phyloP scores from a whole-genome alignment of 176 grass and related monocot species.

The Carex littledalei region DNA sequence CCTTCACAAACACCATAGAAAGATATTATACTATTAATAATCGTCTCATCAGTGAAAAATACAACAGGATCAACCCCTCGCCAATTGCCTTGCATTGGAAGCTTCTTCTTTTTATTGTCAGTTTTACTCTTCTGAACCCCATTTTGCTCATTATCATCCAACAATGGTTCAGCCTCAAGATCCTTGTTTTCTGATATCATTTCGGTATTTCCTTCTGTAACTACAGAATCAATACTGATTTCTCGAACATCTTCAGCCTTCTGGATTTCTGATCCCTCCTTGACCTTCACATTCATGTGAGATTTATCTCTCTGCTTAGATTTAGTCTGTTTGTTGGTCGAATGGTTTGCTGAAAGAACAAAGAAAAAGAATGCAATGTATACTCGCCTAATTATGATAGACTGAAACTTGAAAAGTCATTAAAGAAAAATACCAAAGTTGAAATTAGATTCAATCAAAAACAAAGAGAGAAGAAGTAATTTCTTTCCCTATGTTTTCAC shows the following conservation, averaged over 20 bases:
- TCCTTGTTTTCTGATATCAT: slow-evolving; percentile 31
- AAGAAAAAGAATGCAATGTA: neutral
- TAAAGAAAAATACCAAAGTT: neutral
- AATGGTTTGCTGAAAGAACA: slow-evolving; percentile 42
- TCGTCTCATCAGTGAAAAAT: slow-evolving; percentile 75
- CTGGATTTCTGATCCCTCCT: slow-evolving; percentile 31
- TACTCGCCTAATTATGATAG: neutral
- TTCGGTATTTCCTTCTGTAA: slow-evolving; percentile 22
- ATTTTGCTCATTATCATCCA: slow-evolving; percentile 38
- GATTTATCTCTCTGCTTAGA: slow-evolving; percentile 20
- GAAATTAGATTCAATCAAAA: neutral
- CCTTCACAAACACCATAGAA: slow-evolving; percentile 74
- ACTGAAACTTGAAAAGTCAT: neutral
- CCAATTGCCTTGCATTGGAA: slow-evolving; percentile 65
- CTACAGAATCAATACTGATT: slow-evolving; percentile 26
- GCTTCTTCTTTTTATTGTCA: slow-evolving; percentile 25
- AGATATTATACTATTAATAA: slow-evolving; percentile 64
- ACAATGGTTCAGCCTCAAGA: slow-evolving; percentile 25
- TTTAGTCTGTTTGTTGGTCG: slow-evolving; percentile 30
- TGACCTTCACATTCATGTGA: slow-evolving; percentile 20
- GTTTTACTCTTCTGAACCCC: slow-evolving; percentile 31
- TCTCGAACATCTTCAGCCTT: slow-evolving; percentile 26
- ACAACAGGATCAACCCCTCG: slow-evolving; percentile 93
- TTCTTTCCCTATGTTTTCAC: neutral
- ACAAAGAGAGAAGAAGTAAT: neutral